Evolutionary conservation across 1,139 yeast genomes (phyloP).

Genomic region (Pichia sp.): DNA sequence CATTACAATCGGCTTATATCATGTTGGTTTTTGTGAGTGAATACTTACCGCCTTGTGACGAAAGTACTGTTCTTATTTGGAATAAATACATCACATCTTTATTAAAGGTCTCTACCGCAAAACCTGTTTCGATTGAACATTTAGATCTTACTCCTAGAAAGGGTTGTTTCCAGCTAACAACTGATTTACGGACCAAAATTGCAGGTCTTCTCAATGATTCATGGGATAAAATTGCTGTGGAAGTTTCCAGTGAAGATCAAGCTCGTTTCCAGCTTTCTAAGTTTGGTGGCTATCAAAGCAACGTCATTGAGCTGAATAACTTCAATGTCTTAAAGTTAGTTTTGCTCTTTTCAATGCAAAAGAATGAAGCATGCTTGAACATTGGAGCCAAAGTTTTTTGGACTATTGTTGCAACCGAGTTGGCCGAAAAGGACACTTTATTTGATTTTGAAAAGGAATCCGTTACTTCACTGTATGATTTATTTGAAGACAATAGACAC

Average conservation of each 20-base stretch:
- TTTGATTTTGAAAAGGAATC: slow-evolving; percentile 59
- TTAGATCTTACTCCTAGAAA: slow-evolving; percentile 65
- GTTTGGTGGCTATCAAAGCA: slow-evolving; percentile 69
- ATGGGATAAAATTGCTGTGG: slow-evolving; percentile 75
- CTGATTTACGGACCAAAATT: slow-evolving; percentile 54
- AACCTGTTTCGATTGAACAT: slow-evolving; percentile 56
- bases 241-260: slow-evolving; percentile 50
- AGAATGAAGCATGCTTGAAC: slow-evolving; percentile 52
- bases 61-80: slow-evolving; percentile 55
- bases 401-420: slow-evolving; percentile 63
- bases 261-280: slow-evolving; percentile 52
- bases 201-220: slow-evolving; percentile 48
- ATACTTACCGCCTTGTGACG: slow-evolving; percentile 42
- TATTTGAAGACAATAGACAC: slow-evolving; percentile 43
- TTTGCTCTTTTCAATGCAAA: slow-evolving; percentile 61
- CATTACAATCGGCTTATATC: slow-evolving; percentile 8
- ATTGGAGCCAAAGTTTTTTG: slow-evolving; percentile 65
- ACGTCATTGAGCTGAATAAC: slow-evolving; percentile 43
- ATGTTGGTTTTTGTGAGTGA: slow-evolving; percentile 33
- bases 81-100: slow-evolving; percentile 54
- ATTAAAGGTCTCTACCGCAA: slow-evolving; percentile 42
- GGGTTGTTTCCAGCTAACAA: slow-evolving; percentile 59
- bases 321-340: slow-evolving; percentile 58
- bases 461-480: slow-evolving; percentile 53
- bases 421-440: slow-evolving; percentile 40